Evolutionary conservation across 2,329 filamentous ascomycete genomes (phyloP).

Genomic region (Emmonsiellopsis sp.): DNA sequence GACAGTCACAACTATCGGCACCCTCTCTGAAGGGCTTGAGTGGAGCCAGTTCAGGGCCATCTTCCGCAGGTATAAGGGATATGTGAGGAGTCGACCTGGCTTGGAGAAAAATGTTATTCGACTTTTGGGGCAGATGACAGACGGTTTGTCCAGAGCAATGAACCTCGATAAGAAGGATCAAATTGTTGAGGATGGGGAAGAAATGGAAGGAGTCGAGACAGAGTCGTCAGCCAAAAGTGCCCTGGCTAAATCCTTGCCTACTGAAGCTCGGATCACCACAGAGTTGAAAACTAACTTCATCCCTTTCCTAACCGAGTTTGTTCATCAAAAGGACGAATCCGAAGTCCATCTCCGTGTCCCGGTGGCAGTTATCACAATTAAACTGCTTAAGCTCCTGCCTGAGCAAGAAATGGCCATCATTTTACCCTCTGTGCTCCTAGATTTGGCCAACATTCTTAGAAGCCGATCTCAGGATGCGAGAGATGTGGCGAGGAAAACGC

Average conservation of each 20-base stretch:
- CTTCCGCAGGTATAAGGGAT: slow-evolving; percentile 72
- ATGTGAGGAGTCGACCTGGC: slow-evolving; percentile 70
- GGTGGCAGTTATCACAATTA: slow-evolving; percentile 78
- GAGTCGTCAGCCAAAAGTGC: slow-evolving; percentile 24
- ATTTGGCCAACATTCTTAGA: slow-evolving; percentile 85
- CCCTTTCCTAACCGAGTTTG: slow-evolving; percentile 68
- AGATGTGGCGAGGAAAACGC: slow-evolving; percentile 81
- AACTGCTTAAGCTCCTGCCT: slow-evolving; percentile 73
- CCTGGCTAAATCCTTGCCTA: slow-evolving; percentile 58
- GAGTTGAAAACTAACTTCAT: slow-evolving; percentile 69
- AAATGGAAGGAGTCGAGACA: slow-evolving; percentile 21
- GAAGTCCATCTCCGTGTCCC: slow-evolving; percentile 89
- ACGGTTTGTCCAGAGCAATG: slow-evolving; percentile 55
- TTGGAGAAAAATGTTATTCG: slow-evolving; percentile 78
- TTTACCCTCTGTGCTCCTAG: slow-evolving; percentile 74
- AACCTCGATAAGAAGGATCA: slow-evolving; percentile 24
- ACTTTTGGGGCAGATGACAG: slow-evolving; percentile 70
- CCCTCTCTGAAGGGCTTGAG: slow-evolving; percentile 64
- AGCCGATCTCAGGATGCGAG: slow-evolving; percentile 81
- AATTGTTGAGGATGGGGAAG: slow-evolving; percentile 11
- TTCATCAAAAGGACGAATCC: slow-evolving; percentile 90
- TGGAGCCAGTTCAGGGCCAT: slow-evolving; percentile 86
- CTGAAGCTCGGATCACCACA: slow-evolving; percentile 54
- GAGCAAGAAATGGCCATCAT: slow-evolving; percentile 60
- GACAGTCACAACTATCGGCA: slow-evolving; percentile 69